Percentiles rank a stretch among this genome's conserved stretches.
These are phyloP conservation scores for Didymella exigua DNA, from an alignment of 2,329 filamentous ascomycete species.

Conservation along the genomic window DNA sequence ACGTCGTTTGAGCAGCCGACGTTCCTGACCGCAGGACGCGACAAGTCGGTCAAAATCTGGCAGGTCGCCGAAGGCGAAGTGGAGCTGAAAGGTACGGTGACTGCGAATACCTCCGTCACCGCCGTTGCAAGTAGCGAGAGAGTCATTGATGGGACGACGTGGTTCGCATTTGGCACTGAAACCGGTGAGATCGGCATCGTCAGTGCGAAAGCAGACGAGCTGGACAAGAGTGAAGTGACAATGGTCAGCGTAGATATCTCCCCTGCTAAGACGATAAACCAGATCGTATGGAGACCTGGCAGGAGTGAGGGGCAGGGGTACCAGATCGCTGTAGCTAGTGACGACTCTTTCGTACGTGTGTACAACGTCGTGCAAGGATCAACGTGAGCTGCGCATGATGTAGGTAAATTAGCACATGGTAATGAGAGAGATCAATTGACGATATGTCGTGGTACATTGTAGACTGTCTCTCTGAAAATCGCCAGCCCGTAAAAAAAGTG, in stretches of 20 bases:
- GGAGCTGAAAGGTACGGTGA: conserved; percentile 31
- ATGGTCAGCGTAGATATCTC: conserved; percentile 21
- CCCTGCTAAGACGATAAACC: conserved; percentile 40
- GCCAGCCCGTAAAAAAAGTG: too few relatives aligned
- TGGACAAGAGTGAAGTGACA: conserved; percentile 24
- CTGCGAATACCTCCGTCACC: conserved; percentile 36
- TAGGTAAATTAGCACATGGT: not conserved
- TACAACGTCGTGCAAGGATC: conserved; percentile 25
- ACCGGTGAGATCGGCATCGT: conserved; percentile 35
- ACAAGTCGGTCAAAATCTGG: conserved; percentile 78
- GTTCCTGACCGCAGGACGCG: conserved; percentile 89
- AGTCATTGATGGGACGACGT: not conserved
- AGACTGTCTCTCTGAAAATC: too few relatives aligned
- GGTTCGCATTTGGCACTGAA: conserved; percentile 45
- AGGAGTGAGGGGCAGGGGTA: conserved; percentile 10
- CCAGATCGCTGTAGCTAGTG: conserved; percentile 50
- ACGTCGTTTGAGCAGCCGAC: conserved; percentile 53
- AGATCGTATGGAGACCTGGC: conserved; percentile 42
- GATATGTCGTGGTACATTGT: too few relatives aligned
- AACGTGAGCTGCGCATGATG: not conserved
- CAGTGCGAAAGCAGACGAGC: not conserved
- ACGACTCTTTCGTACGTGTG: conserved; percentile 50
- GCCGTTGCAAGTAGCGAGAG: conserved; percentile 32
- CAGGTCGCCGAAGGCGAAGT: conserved; percentile 34
- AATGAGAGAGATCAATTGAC: not conserved